Evolutionary conservation across 164 flowering plant species (phyloP).

Genomic region (Vitis cinerea): DNA sequence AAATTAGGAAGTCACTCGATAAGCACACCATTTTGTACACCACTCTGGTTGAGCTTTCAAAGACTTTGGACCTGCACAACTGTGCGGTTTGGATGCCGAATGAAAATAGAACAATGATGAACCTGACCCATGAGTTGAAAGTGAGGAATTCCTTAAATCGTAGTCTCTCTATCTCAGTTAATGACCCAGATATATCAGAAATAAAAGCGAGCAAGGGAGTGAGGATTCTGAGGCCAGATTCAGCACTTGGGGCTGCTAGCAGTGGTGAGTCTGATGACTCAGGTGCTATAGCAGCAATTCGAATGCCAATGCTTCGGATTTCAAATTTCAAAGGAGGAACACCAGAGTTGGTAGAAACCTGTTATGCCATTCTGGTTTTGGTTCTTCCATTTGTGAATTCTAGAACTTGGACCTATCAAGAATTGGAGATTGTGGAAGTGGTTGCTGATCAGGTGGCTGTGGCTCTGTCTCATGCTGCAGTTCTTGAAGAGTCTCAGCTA

Average conservation of each 20-base stretch:
- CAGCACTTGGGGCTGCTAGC: constrained; percentile 39
- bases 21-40: constrained; percentile 54
- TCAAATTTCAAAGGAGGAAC: constrained; percentile 55
- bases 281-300: constrained; percentile 44
- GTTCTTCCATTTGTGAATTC: constrained; percentile 41
- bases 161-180: constrained; percentile 21
- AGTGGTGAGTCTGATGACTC: constrained; percentile 25
- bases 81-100: constrained; percentile 70
- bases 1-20: constrained; percentile 63
- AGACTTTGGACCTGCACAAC: constrained; percentile 45
- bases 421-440: constrained; percentile 61
- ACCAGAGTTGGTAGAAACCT: constrained; percentile 34
- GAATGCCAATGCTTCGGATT: constrained; percentile 43
- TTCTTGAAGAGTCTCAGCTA: constrained; percentile 60
- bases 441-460: constrained; percentile 77
- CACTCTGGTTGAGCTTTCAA: constrained; percentile 64
- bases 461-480: constrained; percentile 71
- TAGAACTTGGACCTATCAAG: constrained; percentile 37
- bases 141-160: constrained; percentile 9
- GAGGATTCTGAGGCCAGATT: constrained; percentile 26
- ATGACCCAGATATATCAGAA: constrained; percentile 34
- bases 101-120: constrained; percentile 36
- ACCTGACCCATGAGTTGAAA: constrained; percentile 50
- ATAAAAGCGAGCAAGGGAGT: constrained; percentile 31
- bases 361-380: constrained; percentile 53